phyloP scores from a whole-genome alignment of 2,329 filamentous ascomycete species.

The Penicillium sp. region DNA sequence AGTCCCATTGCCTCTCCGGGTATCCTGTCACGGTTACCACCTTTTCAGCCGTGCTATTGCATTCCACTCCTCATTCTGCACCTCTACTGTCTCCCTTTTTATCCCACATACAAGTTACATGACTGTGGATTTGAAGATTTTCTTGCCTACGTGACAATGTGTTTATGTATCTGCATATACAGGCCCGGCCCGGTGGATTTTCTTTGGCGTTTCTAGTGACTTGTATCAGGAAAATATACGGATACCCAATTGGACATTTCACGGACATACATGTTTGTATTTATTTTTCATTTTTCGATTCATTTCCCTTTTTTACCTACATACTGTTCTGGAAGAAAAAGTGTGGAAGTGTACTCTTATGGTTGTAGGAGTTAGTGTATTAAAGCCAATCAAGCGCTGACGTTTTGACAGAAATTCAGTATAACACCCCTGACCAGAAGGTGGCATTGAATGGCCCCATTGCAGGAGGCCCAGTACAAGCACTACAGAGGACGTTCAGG shows the following conservation, averaged over 20 bases:
- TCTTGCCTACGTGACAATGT: not conserved
- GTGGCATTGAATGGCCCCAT: too few species aligned
- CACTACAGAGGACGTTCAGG: too few species aligned
- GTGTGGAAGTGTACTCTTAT: too few species aligned
- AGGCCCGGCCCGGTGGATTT: not conserved
- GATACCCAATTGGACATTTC: constrained; percentile 1
- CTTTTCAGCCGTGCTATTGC: not conserved
- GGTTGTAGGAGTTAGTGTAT: too few species aligned
- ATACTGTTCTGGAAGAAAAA: not conserved
- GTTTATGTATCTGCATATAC: constrained; percentile 1
- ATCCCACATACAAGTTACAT: too few species aligned
- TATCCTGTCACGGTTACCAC: not conserved
- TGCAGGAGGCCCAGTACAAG: too few species aligned
- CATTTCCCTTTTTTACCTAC: not conserved
- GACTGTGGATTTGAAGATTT: not conserved
- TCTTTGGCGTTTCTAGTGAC: constrained; percentile 2
- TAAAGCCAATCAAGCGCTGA: too few species aligned
- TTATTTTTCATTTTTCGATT: not conserved
- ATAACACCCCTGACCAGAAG: too few species aligned
- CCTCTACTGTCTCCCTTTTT: not conserved
- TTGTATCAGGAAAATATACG: not conserved
- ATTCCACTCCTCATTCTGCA: not conserved
- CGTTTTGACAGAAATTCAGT: too few species aligned
- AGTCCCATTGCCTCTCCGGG: not conserved
- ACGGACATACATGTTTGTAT: not conserved